phyloP scores from a whole-genome alignment of 2,329 filamentous ascomycete species.

The Cladosporium sp. region DNA sequence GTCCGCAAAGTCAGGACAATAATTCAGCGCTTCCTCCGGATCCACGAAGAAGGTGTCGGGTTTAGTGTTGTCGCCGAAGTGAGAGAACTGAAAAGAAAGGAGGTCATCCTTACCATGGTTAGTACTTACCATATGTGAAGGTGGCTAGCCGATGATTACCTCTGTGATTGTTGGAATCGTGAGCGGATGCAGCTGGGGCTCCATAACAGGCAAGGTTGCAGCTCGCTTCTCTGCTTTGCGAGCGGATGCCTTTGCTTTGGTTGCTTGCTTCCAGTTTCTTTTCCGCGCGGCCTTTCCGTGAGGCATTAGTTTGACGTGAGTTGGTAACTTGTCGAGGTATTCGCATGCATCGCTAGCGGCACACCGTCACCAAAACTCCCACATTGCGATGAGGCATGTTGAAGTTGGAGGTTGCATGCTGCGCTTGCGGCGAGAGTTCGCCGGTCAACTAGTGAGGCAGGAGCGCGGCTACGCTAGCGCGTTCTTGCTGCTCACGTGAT shows the following conservation, averaged over 20 bases:
- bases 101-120: constrained; percentile 44
- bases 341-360: background rate
- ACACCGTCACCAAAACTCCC: background rate
- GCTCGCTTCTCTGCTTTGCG: constrained; percentile 23
- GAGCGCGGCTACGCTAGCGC: background rate
- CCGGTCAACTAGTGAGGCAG: background rate
- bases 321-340: background rate
- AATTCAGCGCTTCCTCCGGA: constrained; percentile 29
- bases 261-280: constrained; percentile 18
- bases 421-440: background rate
- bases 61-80: constrained; percentile 43
- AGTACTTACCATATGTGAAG: constrained; percentile 34
- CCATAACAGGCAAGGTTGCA: constrained; percentile 1
- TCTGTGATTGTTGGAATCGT: constrained; percentile 31
- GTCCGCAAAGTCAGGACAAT: constrained; percentile 36
- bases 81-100: constrained; percentile 43
- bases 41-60: constrained; percentile 38
- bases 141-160: constrained; percentile 27
- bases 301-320: constrained; percentile 3
- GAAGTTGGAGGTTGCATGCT: background rate
- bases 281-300: constrained; percentile 17
- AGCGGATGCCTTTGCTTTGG: constrained; percentile 18
- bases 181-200: background rate
- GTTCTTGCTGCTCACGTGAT: background rate
- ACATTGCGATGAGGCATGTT: background rate